Percentiles rank a stretch among this genome's conserved stretches.
Conservation (phyloP, 1,284 basidiomycete species). For the Trichosporon sp. region DNA sequence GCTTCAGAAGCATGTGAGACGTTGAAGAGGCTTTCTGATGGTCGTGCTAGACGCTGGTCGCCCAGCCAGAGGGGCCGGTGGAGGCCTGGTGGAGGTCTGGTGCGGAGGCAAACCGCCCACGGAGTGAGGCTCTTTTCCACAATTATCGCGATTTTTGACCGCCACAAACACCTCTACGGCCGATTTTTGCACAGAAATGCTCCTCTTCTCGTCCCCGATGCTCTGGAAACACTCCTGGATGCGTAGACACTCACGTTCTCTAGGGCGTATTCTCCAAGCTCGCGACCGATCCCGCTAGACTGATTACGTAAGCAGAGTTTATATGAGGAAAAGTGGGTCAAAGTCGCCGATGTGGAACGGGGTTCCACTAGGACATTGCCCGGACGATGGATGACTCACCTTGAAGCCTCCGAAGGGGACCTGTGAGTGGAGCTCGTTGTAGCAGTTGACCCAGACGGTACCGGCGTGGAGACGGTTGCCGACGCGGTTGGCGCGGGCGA, state of each 20-base stretch:
- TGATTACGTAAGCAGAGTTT: neutral
- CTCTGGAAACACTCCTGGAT: neutral
- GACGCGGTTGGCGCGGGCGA: slow-evolving; percentile 66
- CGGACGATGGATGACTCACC: too few relatives aligned
- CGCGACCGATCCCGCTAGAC: neutral
- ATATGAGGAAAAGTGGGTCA: neutral
- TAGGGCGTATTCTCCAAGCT: slow-evolving; percentile 56
- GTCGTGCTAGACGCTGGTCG: neutral
- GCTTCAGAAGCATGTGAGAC: neutral
- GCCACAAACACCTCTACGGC: neutral
- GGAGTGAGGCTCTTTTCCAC: neutral
- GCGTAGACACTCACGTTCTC: slow-evolving; percentile 28
- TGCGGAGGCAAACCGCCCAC: neutral
- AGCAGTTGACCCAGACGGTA: slow-evolving; percentile 61
- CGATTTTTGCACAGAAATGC: neutral
- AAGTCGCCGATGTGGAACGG: neutral
- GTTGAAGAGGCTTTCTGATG: neutral
- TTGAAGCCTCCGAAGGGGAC: slow-evolving; percentile 88
- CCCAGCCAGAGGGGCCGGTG: neutral
- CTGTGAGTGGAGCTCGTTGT: slow-evolving; percentile 60
- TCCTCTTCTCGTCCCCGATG: neutral
- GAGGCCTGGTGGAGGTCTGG: neutral
- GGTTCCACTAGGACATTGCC: too few relatives aligned
- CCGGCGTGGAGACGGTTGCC: slow-evolving; percentile 76
- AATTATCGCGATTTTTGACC: neutral